phyloP scores from a whole-genome alignment of 345 rosid species.

The Barbarea vulgaris region DNA sequence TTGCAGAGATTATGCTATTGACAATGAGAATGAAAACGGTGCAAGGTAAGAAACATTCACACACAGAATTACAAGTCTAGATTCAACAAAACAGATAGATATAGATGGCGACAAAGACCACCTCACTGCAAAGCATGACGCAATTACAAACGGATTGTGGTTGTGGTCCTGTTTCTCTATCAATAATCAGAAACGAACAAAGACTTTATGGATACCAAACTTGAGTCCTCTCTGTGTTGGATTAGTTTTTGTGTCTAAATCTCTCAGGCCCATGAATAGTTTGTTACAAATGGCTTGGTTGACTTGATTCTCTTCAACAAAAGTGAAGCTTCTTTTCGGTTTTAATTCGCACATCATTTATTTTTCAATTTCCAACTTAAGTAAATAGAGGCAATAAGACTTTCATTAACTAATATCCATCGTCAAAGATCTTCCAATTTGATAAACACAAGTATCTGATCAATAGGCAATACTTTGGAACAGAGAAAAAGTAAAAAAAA shows the following conservation, averaged over 20 bases:
- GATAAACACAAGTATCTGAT: constrained; percentile 15
- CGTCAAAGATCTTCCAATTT: constrained; percentile 8
- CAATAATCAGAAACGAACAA: constrained; percentile 32
- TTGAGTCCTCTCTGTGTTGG: background rate
- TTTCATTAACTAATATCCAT: constrained; percentile 2
- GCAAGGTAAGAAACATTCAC: constrained; percentile 13
- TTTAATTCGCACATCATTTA: constrained; percentile 21
- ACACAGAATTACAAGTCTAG: background rate
- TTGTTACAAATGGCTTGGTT: constrained; percentile 16
- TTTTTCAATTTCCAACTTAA: background rate
- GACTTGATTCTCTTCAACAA: constrained; percentile 9
- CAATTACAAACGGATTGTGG: background rate
- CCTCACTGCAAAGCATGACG: constrained; percentile 11
- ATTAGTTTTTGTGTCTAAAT: constrained; percentile 5
- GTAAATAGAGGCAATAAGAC: constrained; percentile 8
- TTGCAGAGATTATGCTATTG: constrained; percentile 38
- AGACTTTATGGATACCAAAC: background rate
- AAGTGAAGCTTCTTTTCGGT: constrained; percentile 21
- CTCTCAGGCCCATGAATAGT: constrained; percentile 29
- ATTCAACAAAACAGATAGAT: constrained; percentile 15
- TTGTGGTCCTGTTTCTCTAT: constrained; percentile 40
- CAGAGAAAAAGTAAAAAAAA: background rate
- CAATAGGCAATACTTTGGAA: background rate
- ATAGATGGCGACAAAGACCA: constrained; percentile 34
- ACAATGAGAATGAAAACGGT: constrained; percentile 42